Conservation (phyloP, 306 rosid species). For the Castanospermum australe region DNA sequence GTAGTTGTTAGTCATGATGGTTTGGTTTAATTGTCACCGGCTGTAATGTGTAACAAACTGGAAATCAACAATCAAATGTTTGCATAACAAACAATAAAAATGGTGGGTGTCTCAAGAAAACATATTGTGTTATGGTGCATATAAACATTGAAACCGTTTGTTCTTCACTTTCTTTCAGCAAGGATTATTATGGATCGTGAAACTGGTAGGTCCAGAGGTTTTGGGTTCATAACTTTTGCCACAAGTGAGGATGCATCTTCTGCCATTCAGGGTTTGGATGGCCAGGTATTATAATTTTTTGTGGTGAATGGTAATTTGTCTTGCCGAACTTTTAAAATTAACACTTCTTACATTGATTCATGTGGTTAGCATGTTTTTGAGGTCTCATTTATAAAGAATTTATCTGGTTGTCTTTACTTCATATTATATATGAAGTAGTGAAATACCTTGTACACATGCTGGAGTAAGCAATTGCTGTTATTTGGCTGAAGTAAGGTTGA, state of each 20-base stretch:
- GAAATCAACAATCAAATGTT: slow-evolving; percentile 1
- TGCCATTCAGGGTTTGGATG: slow-evolving; percentile 52
- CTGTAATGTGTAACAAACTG: not conserved
- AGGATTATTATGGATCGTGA: slow-evolving; percentile 48
- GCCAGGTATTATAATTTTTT: slow-evolving; percentile 39
- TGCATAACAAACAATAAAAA: not conserved
- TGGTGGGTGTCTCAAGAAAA: not conserved
- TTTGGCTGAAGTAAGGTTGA: not conserved
- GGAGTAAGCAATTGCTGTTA: not conserved
- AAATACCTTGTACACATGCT: not conserved
- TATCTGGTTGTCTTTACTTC: not conserved
- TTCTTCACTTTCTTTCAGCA: slow-evolving; percentile 34
- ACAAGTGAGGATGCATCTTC: slow-evolving; percentile 52
- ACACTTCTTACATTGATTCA: not conserved
- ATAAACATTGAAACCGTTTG: not conserved
- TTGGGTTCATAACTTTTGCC: slow-evolving; percentile 46
- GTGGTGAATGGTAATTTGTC: not conserved
- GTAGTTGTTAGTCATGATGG: not conserved
- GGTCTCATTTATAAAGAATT: not conserved
- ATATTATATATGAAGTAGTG: not conserved
- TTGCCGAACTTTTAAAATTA: slow-evolving; percentile 4
- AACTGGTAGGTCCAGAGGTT: slow-evolving; percentile 50
- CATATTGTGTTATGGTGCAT: not conserved
- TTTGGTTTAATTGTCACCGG: not conserved
- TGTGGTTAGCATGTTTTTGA: not conserved